Conservation (phyloP, 257 asterid species). For the Nemophila menziesii region DNA sequence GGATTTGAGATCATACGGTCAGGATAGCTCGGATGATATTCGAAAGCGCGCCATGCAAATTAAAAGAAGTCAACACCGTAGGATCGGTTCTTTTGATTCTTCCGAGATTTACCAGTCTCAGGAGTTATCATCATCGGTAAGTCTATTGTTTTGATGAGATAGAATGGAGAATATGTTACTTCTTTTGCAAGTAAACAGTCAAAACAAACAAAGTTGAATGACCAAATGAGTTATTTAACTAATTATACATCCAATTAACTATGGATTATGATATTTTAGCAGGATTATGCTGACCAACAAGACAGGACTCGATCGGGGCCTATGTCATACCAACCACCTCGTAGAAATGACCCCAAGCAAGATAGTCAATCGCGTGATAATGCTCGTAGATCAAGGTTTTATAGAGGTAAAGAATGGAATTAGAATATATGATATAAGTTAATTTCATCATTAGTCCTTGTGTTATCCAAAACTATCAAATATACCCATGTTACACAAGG, state of each 20-base stretch:
- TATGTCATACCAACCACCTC: constrained; percentile 21
- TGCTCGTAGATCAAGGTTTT: constrained; percentile 54
- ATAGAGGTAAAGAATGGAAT: constrained; percentile 30
- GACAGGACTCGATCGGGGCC: constrained; percentile 49
- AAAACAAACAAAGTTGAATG: no score
- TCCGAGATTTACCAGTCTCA: neutral
- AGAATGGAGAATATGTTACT: no score
- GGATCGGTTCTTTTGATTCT: constrained; percentile 2
- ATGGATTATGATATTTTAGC: constrained; percentile 8
- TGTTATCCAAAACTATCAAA: no score
- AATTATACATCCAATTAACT: no score
- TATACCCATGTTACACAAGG: no score
- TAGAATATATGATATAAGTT: no score
- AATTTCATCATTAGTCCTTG: no score
- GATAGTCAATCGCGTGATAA: constrained; percentile 22
- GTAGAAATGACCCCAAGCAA: constrained; percentile 19
- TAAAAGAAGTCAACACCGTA: constrained; percentile 12
- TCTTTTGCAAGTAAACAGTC: no score
- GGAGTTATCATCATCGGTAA: neutral
- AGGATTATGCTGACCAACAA: constrained; percentile 34
- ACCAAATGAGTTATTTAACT: no score
- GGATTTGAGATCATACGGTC: constrained; percentile 19
- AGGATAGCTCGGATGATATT: constrained; percentile 11
- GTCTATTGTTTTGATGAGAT: neutral
- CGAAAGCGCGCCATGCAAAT: constrained; percentile 18